Evolutionary conservation across 805 yeast genomes (phyloP).

Genomic region (Candida adriatica): DNA sequence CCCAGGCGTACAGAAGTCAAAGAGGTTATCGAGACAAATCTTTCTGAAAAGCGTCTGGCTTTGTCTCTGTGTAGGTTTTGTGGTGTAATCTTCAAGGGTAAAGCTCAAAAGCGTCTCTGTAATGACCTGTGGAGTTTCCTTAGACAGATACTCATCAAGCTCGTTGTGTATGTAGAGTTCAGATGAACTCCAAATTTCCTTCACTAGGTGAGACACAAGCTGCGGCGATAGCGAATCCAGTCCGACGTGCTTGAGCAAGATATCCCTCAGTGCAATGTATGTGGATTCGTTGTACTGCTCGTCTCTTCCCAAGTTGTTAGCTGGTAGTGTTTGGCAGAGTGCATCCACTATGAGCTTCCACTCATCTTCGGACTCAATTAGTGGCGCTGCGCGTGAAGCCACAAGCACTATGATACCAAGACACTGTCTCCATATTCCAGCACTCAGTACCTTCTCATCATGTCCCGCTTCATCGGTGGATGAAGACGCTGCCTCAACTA

Average conservation of each 20-base stretch:
- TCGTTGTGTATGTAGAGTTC: constrained; percentile 53
- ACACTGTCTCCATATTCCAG: constrained; percentile 51
- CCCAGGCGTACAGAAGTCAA: constrained; percentile 30
- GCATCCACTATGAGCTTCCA: constrained; percentile 39
- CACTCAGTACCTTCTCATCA: constrained; percentile 7
- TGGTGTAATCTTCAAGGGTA: constrained; percentile 45
- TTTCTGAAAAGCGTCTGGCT: constrained; percentile 44
- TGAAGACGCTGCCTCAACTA: constrained; percentile 45
- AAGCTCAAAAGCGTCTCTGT: constrained; percentile 33
- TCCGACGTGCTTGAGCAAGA: constrained; percentile 35
- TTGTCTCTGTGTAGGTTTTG: constrained; percentile 39
- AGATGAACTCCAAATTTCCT: constrained; percentile 50
- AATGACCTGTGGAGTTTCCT: constrained; percentile 29
- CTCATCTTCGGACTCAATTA: constrained; percentile 12
- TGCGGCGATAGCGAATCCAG: constrained; percentile 23
- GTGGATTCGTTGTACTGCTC: constrained; percentile 41
- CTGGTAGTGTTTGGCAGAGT: constrained; percentile 34
- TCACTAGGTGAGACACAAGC: constrained; percentile 37
- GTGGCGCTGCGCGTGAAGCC: constrained; percentile 23
- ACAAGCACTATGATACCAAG: constrained; percentile 33
- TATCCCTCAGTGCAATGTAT: constrained; percentile 34
- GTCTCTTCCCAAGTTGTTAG: constrained; percentile 22
- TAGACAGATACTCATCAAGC: constrained; percentile 34
- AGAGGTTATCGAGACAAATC: constrained; percentile 48
- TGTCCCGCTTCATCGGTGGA: constrained; percentile 30